A percentile compares a stretch with the other conserved stretches of the same genome.
Conservation (phyloP, 2,329 filamentous ascomycete genomes). For the Byssothecium circinans region DNA sequence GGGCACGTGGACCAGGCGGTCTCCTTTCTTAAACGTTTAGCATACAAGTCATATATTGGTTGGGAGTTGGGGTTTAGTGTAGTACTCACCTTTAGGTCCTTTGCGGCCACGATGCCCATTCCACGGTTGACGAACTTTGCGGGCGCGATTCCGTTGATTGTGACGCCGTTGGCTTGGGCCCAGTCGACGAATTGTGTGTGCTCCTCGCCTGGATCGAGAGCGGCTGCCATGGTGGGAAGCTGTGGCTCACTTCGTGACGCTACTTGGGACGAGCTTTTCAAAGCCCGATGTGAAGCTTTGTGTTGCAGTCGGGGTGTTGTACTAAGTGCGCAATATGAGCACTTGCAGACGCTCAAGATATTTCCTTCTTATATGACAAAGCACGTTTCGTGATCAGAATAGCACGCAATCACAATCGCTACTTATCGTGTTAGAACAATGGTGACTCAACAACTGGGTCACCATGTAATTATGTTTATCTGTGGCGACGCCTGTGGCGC, state of each 20-base stretch:
- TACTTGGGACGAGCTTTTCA: not conserved
- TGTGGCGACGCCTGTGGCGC: slow-evolving; percentile 7
- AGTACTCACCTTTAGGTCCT: slow-evolving; percentile 62
- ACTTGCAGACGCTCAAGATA: too few species aligned
- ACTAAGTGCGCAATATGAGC: too few species aligned
- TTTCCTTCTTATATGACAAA: too few species aligned
- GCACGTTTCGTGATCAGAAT: too few species aligned
- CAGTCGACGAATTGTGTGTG: slow-evolving; percentile 66
- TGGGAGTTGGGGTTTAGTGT: slow-evolving; percentile 6
- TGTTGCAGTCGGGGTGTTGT: too few species aligned
- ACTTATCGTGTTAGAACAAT: too few species aligned
- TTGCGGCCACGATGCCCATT: slow-evolving; percentile 74
- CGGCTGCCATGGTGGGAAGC: slow-evolving; percentile 26
- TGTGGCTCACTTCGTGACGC: not conserved
- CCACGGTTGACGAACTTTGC: slow-evolving; percentile 70
- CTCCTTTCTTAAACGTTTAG: slow-evolving; percentile 53
- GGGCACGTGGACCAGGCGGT: slow-evolving; percentile 68
- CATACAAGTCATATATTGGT: not conserved
- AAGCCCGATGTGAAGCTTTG: not conserved
- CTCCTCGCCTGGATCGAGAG: slow-evolving; percentile 40
- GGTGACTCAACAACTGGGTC: too few species aligned
- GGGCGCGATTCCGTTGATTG: slow-evolving; percentile 68
- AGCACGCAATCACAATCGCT: too few species aligned
- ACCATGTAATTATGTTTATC: too few species aligned
- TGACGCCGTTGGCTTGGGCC: slow-evolving; percentile 66